A percentile compares a stretch with the other conserved stretches of the same genome.
These are phyloP conservation scores for Claviceps fusiformis DNA, from an alignment of 2,329 filamentous ascomycete genomes.

Conservation along the genomic window DNA sequence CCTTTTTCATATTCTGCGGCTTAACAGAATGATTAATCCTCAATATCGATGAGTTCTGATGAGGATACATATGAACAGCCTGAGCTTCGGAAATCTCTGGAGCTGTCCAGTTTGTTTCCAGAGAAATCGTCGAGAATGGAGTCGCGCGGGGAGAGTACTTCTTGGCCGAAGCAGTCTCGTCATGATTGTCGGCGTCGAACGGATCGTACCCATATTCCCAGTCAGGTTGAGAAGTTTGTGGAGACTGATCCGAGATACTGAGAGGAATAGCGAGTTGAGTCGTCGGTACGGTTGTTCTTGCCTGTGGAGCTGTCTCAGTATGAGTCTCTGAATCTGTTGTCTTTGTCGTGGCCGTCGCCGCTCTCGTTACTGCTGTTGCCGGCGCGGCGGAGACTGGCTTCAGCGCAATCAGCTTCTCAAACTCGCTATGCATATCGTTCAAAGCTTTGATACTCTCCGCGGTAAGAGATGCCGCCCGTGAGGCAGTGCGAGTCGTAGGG, in stretches of 20 bases:
- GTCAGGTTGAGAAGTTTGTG: constrained; percentile 1
- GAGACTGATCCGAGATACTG: neutral
- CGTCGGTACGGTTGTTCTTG: neutral
- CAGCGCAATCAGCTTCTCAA: neutral
- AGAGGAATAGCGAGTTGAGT: neutral
- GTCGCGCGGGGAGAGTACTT: constrained; percentile 43
- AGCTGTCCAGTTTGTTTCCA: constrained; percentile 49
- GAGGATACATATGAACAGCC: constrained; percentile 47
- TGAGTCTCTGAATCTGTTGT: neutral
- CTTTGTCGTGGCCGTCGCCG: too few species aligned
- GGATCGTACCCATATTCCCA: constrained; percentile 10
- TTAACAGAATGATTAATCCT: constrained; percentile 44
- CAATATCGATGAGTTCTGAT: constrained; percentile 50
- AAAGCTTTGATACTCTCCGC: constrained; percentile 45
- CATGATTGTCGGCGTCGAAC: constrained; percentile 34
- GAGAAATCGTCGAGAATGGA: constrained; percentile 47
- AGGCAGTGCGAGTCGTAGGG: constrained; percentile 44
- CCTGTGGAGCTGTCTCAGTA: too few species aligned
- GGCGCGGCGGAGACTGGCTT: neutral
- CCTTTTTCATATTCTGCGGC: constrained; percentile 32
- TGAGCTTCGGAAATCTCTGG: constrained; percentile 49
- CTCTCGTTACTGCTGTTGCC: too few species aligned
- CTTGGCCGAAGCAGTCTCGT: constrained; percentile 39
- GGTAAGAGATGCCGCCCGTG: constrained; percentile 22
- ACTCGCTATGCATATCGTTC: constrained; percentile 23